Evolutionary conservation across 2,329 filamentous ascomycete genomes (phyloP).

Genomic region (Diaporthe helianthi): DNA sequence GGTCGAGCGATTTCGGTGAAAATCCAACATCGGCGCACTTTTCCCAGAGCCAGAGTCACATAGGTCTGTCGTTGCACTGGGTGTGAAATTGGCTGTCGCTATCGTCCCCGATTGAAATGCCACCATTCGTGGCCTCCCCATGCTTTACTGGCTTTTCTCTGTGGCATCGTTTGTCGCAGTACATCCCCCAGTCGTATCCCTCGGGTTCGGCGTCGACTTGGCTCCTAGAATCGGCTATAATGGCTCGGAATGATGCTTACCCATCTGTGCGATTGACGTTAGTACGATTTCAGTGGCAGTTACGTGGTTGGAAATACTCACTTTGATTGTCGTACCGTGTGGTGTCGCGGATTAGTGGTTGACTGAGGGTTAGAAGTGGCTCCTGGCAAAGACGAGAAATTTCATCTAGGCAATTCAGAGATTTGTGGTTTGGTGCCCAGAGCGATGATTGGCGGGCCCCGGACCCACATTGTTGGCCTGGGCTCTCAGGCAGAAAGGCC

Average conservation of each 20-base stretch:
- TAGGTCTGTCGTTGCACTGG: background rate
- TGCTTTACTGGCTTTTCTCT: background rate
- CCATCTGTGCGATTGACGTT: constrained; percentile 59
- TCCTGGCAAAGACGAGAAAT: constrained; percentile 30
- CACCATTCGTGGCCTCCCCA: background rate
- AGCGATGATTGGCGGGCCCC: constrained; percentile 30
- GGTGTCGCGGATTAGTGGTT: constrained; percentile 38
- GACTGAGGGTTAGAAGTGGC: constrained; percentile 19
- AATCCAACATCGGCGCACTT: background rate
- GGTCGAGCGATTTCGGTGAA: background rate
- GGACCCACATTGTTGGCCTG: constrained; percentile 36
- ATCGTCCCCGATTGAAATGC: background rate
- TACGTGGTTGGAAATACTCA: constrained; percentile 29
- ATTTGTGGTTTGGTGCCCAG: constrained; percentile 31
- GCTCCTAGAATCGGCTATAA: constrained; percentile 22
- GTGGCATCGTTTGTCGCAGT: background rate
- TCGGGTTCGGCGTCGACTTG: constrained; percentile 26
- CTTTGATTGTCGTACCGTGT: constrained; percentile 42
- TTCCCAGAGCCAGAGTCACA: background rate
- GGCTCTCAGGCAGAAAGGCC: background rate
- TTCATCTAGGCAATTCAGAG: constrained; percentile 34
- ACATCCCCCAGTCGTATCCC: background rate
- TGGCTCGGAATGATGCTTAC: constrained; percentile 54
- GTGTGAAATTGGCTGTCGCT: background rate
- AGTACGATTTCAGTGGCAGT: constrained; percentile 41